phyloP scores from a whole-genome alignment of 164 flowering plant species.

The Magnolia kwangsiensis region DNA sequence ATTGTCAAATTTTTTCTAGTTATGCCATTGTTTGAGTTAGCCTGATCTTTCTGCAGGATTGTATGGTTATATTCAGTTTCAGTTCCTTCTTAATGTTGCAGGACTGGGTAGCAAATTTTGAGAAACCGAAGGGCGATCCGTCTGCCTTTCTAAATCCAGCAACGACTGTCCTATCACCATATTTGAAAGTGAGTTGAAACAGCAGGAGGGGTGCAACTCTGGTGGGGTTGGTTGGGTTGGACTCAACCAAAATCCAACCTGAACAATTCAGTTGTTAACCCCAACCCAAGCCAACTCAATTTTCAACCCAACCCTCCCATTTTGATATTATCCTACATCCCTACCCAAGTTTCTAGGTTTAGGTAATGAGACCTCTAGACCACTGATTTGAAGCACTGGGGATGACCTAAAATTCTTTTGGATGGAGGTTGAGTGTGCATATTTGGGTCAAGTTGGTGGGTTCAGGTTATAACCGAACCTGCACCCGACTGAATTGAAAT shows the following conservation, averaged over 20 bases:
- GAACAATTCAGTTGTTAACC: too few relatives aligned
- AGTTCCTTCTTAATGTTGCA: conserved; percentile 22
- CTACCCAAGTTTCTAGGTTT: not conserved
- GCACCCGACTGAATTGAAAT: too few relatives aligned
- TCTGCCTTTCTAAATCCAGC: conserved; percentile 85
- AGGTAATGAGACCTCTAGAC: not conserved
- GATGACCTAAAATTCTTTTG: not conserved
- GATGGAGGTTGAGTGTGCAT: not conserved
- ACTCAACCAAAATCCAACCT: not conserved
- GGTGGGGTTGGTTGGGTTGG: not conserved
- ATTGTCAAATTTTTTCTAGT: not conserved
- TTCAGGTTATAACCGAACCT: not conserved
- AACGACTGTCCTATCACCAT: conserved; percentile 90
- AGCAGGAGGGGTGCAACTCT: not conserved
- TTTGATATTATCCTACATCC: too few relatives aligned
- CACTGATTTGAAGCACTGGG: not conserved
- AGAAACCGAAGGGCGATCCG: conserved; percentile 95
- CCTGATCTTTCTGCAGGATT: not conserved
- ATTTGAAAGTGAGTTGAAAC: conserved; percentile 72
- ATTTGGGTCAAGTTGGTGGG: not conserved
- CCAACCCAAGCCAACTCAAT: too few relatives aligned
- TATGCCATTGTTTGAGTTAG: not conserved
- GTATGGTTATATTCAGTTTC: not conserved
- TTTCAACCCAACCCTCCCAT: not conserved
- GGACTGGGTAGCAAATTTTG: conserved; percentile 94